These are phyloP conservation scores for Yamadazyma triangularis DNA, from an alignment of 1,139 yeast genomes.

Conservation along the genomic window DNA sequence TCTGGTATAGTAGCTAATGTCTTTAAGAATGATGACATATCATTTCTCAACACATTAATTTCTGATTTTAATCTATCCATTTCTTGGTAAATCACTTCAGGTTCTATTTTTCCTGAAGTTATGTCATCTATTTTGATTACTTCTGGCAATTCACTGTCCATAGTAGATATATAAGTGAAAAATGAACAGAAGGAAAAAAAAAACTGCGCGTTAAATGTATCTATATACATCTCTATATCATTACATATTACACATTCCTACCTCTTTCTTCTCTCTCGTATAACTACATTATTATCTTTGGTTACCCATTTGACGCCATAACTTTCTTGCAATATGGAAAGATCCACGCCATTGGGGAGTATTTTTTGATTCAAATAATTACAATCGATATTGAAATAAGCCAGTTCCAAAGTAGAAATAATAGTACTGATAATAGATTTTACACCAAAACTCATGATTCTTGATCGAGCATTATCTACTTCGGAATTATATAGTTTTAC, in stretches of 20 bases:
- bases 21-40: constrained; percentile 37
- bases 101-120: constrained; percentile 39
- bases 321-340: constrained; percentile 15
- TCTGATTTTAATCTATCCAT: constrained; percentile 41
- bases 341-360: constrained; percentile 25
- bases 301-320: constrained; percentile 25
- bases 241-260: background rate
- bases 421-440: constrained; percentile 24
- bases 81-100: constrained; percentile 33
- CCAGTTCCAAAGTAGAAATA: constrained; percentile 22
- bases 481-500: constrained; percentile 26
- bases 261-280: constrained; percentile 15
- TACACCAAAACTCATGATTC: constrained; percentile 42
- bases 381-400: constrained; percentile 32
- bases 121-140: constrained; percentile 44
- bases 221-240: too few relatives aligned
- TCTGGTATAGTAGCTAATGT: constrained; percentile 37
- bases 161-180: background rate
- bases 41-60: constrained; percentile 40
- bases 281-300: constrained; percentile 18
- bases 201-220: too few relatives aligned
- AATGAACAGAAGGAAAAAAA: background rate
- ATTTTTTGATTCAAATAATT: constrained; percentile 16
- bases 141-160: constrained; percentile 24
- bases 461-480: constrained; percentile 21